A percentile compares a stretch with the other conserved stretches of the same genome.
These are phyloP conservation scores for Posidonia oceanica DNA, from an alignment of 116 monocot genomes.

Conservation along the genomic window DNA sequence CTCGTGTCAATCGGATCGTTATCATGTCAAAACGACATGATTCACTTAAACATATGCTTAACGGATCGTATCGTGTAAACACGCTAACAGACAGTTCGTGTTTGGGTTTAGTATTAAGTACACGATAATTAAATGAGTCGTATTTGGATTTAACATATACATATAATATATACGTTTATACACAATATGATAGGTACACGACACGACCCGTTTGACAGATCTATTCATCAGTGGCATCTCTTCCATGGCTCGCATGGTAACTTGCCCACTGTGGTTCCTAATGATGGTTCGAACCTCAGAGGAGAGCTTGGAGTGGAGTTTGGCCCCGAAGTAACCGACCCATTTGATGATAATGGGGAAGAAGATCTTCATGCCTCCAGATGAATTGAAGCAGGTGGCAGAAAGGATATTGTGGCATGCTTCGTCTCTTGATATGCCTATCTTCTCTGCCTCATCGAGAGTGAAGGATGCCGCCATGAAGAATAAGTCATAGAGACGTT, in stretches of 20 bases:
- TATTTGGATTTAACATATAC: too few relatives aligned
- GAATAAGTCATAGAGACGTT: conserved; percentile 43
- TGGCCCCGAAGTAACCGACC: conserved; percentile 31
- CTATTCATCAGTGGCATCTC: conserved; percentile 33
- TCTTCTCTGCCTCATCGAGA: conserved; percentile 37
- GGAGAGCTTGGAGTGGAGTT: conserved; percentile 30
- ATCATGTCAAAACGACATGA: too few relatives aligned
- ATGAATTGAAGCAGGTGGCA: conserved; percentile 56
- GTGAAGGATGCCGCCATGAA: conserved; percentile 15
- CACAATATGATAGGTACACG: too few relatives aligned
- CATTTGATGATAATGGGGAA: conserved; percentile 41
- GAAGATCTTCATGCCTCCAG: conserved; percentile 48
- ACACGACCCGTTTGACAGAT: too few relatives aligned
- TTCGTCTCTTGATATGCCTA: conserved; percentile 49
- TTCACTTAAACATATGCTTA: too few relatives aligned
- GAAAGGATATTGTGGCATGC: conserved; percentile 55
- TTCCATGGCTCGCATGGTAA: conserved; percentile 26
- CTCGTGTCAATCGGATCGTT: too few relatives aligned
- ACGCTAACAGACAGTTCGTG: too few relatives aligned
- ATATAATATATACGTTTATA: too few relatives aligned
- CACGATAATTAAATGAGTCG: too few relatives aligned
- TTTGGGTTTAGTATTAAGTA: too few relatives aligned
- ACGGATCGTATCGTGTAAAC: too few relatives aligned
- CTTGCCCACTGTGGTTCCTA: conserved; percentile 8
- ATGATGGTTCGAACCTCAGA: conserved; percentile 34